phyloP scores from a whole-genome alignment of 805 yeast species.

The Debaryomyces tyrocola region DNA sequence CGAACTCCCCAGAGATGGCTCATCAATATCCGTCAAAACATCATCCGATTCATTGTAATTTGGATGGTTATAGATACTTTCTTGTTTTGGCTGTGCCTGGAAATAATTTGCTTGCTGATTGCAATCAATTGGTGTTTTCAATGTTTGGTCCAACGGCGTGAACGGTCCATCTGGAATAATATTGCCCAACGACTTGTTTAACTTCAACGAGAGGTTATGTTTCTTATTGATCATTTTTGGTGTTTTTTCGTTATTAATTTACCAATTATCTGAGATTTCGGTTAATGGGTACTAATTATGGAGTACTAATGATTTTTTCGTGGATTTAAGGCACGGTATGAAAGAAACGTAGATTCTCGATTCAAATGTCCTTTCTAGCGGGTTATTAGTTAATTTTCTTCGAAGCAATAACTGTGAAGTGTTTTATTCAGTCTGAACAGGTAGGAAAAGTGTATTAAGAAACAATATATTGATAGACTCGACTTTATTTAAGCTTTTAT shows the following conservation, averaged over 20 bases:
- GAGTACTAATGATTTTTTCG: too few relatives aligned
- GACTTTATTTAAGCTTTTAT: not conserved
- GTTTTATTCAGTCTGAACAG: too few relatives aligned
- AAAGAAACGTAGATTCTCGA: too few relatives aligned
- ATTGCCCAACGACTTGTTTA: constrained; percentile 29
- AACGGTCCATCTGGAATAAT: constrained; percentile 30
- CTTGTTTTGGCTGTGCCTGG: constrained; percentile 7
- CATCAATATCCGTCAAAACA: constrained; percentile 41
- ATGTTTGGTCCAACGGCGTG: constrained; percentile 46
- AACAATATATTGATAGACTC: not conserved
- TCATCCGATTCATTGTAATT: constrained; percentile 42
- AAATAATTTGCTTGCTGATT: constrained; percentile 16
- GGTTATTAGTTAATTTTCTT: too few relatives aligned
- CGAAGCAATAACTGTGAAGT: too few relatives aligned
- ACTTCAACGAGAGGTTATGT: constrained; percentile 31
- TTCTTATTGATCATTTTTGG: constrained; percentile 29
- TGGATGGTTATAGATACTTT: constrained; percentile 28
- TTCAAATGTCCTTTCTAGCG: too few relatives aligned
- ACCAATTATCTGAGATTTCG: too few relatives aligned
- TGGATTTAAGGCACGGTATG: too few relatives aligned
- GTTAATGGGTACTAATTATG: too few relatives aligned
- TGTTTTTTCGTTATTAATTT: too few relatives aligned
- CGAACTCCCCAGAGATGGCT: constrained; percentile 13
- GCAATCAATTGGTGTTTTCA: constrained; percentile 37
- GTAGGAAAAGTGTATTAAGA: not conserved